A percentile compares a stretch with the other conserved stretches of the same genome.
Conservation (phyloP, 2,329 filamentous ascomycete genomes). For the Cladosporium sp. region DNA sequence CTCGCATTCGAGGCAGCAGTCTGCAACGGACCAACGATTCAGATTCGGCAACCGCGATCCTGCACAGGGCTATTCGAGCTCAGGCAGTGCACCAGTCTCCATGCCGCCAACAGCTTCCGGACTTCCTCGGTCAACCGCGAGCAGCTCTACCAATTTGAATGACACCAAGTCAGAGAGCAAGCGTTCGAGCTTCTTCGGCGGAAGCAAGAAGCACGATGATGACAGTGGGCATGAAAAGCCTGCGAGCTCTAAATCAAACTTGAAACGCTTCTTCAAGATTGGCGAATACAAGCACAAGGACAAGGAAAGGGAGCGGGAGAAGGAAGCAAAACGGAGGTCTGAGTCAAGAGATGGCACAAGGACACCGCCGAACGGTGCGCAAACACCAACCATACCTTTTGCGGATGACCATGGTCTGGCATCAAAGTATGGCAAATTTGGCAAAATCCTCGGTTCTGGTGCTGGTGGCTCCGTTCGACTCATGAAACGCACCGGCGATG, state of each 20-base stretch:
- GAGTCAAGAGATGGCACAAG: conserved; percentile 24
- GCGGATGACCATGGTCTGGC: conserved; percentile 87
- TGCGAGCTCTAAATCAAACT: conserved; percentile 75
- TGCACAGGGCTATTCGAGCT: conserved; percentile 44
- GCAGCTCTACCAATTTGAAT: conserved; percentile 26
- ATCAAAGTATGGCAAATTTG: conserved; percentile 93
- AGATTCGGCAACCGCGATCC: conserved; percentile 76
- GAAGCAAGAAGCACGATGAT: conserved; percentile 50
- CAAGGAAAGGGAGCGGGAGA: conserved; percentile 47
- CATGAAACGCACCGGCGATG: conserved; percentile 90
- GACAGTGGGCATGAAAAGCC: conserved; percentile 29
- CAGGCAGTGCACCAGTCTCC: conserved; percentile 37
- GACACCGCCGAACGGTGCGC: conserved; percentile 32
- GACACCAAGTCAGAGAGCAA: conserved; percentile 40
- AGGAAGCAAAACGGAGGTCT: conserved; percentile 20
- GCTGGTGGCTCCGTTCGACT: conserved; percentile 91
- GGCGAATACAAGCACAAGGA: conserved; percentile 61
- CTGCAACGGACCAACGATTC: conserved; percentile 51
- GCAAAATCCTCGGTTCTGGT: conserved; percentile 87
- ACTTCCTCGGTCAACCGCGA: conserved; percentile 45
- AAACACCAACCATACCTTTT: conserved; percentile 64
- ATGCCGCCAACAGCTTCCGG: conserved; percentile 16
- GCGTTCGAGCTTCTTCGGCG: conserved; percentile 52
- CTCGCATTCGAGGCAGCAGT: not conserved
- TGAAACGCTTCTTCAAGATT: conserved; percentile 95